Base-by-base conservation (phyloP, 805 yeast genomes). In the Ogataea pini region DNA sequence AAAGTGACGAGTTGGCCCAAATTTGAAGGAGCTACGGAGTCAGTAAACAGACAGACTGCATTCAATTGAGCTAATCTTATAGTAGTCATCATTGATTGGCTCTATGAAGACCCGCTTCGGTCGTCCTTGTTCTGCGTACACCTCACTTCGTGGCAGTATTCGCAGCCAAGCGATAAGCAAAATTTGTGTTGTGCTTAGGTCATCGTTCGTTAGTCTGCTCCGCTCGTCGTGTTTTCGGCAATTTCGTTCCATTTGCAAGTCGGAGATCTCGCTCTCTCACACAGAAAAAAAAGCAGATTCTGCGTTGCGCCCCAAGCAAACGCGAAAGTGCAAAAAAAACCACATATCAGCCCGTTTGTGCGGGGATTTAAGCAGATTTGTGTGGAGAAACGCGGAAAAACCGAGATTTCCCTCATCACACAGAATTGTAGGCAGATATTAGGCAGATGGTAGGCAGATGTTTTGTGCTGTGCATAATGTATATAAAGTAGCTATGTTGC, bases 361-460 rank as follows among this genome's bases (percentile, higher is more conserved):
- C 20, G 13, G 29, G 32, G 19, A 22, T 22, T 9, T 4, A 8
- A 19, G 4, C 29, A 14, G n/a, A 34, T 34, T 34, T 34, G 20
- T 34, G 20, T 19, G 37, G 37, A 34, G 20, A 18, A 18, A 10
- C 16, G 24, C 10, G 3, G 20, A 6, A 5, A 10, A 28, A 4
- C 29, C 41, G 41, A 37, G n/a, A 37, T n/a, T 10, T n/a, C 32
- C 41, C 6, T 7, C 9, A 8, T 42, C 47, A 38, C 33, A 51
- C 55, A 51, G 56, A 52, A 52, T 31, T n/a, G 17, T 12, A 17
- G 52, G 55, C 52, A 42, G 52, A 46, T 14, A 7, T 24, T 7
- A 24, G 7, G 27, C 27, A 24, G 27, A 9, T 24, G n/a, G n/a
- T n/a, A n/a, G n/a, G n/a, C n/a, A 22, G 25, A 22, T 22, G 12